These are phyloP conservation scores for Xylaria sp. DNA, from an alignment of 2,329 filamentous ascomycete species.

Conservation along the genomic window DNA sequence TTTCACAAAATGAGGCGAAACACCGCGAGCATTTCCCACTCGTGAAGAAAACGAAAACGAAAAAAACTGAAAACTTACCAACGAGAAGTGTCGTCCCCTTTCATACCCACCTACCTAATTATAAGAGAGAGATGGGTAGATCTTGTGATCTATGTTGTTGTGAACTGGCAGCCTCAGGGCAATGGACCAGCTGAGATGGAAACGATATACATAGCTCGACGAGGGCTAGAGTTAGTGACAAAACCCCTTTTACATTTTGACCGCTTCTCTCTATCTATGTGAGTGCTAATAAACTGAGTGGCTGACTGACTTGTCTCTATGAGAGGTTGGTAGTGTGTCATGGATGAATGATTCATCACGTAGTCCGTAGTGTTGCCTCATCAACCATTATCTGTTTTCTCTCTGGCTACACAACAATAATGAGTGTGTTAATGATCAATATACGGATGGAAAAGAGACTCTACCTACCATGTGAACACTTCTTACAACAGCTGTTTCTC, in stretches of 20 bases:
- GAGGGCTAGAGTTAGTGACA: background rate
- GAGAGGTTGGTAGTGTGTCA: no score
- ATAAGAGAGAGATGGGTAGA: background rate
- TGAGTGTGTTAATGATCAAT: no score
- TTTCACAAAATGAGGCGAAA: conserved; percentile 7
- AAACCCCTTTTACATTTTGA: background rate
- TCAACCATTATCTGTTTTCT: no score
- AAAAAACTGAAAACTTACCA: background rate
- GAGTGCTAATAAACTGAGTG: background rate
- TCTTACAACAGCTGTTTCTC: no score
- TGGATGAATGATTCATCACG: no score
- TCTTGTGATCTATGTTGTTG: background rate
- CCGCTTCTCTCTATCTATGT: background rate
- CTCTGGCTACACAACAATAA: no score
- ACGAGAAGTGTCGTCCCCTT: background rate
- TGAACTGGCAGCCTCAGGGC: background rate
- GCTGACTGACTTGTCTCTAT: no score
- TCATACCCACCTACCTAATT: background rate
- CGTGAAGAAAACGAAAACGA: background rate
- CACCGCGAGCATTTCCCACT: background rate
- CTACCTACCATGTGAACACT: no score
- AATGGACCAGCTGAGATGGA: background rate
- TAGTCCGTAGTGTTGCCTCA: no score
- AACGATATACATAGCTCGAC: background rate
- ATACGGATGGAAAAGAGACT: no score